A percentile compares a stretch with the other conserved stretches of the same genome.
Evolutionary conservation across 371 early-diverging fungal genomes (phyloP).

Genomic region (Lichtheimia hyalospora): DNA sequence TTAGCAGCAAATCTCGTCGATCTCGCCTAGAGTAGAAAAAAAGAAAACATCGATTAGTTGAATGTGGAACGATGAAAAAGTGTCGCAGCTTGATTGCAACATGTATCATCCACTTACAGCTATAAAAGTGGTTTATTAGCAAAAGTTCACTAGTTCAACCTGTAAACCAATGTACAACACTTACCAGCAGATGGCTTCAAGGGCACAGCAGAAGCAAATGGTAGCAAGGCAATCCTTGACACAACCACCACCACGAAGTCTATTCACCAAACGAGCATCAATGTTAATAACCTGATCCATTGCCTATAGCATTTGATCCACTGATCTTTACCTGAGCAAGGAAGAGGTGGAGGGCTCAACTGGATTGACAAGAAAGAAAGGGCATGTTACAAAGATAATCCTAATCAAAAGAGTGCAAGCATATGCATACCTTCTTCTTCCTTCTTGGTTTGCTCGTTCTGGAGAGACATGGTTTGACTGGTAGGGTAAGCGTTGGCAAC

Average conservation of each 20-base stretch:
- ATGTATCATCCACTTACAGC: not conserved
- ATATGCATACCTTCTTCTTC: constrained; percentile 12
- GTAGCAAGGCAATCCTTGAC: constrained; percentile 36
- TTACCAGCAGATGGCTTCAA: constrained; percentile 29
- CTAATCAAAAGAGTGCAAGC: not conserved
- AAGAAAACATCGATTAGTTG: not conserved
- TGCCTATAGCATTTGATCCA: not conserved
- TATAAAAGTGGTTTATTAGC: not conserved
- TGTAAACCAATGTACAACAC: not conserved
- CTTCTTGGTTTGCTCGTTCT: constrained; percentile 9
- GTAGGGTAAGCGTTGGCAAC: constrained; percentile 13
- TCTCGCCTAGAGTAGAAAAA: constrained; percentile 14
- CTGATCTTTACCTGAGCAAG: constrained; percentile 15
- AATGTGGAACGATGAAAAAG: not conserved
- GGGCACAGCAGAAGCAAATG: constrained; percentile 38
- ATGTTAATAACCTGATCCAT: not conserved
- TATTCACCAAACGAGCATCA: not conserved
- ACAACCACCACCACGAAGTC: constrained; percentile 41
- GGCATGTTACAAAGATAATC: not conserved
- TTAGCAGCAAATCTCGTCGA: constrained; percentile 29
- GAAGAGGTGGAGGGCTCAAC: constrained; percentile 7
- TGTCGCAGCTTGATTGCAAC: too few relatives aligned
- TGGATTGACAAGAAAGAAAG: not conserved
- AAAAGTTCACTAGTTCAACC: not conserved
- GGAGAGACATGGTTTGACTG: constrained; percentile 9